phyloP scores from a whole-genome alignment of 75 land plant species.

The Picea glauca region DNA sequence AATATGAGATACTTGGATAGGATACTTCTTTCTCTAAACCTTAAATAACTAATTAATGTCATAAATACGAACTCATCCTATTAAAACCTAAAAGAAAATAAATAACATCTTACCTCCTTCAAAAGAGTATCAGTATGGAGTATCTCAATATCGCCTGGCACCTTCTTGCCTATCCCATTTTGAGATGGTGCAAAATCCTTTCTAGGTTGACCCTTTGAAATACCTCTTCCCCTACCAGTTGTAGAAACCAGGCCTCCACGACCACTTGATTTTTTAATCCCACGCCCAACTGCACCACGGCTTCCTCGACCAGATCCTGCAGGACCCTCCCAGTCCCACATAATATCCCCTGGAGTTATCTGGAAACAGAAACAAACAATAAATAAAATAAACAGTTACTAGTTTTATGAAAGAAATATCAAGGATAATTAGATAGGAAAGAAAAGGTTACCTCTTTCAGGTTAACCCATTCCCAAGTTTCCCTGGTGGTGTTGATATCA shows the following conservation, averaged over 20 bases:
- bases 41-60: background rate
- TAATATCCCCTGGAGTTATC: conserved; percentile 32
- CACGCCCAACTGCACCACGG: conserved; percentile 46
- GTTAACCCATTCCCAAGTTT: conserved; percentile 93
- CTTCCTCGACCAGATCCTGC: conserved; percentile 20
- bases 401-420: background rate
- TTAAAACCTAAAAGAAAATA: too few species aligned
- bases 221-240: conserved; percentile 26
- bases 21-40: background rate
- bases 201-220: conserved; percentile 13
- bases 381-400: background rate
- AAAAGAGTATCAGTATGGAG: conserved; percentile 47
- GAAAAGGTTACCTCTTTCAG: conserved; percentile 60
- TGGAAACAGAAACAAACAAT: conserved; percentile 6
- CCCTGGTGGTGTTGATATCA: conserved; percentile 62
- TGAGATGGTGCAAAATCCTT: conserved; percentile 20
- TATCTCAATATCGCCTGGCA: conserved; percentile 30
- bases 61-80: background rate
- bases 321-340: conserved; percentile 39
- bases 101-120: conserved; percentile 29
- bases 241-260: conserved; percentile 28
- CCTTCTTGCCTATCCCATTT: conserved; percentile 52
- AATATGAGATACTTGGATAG: background rate
- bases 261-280: conserved; percentile 38
- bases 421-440: background rate